A percentile compares a stretch with the other conserved stretches of the same genome.
phyloP scores from a whole-genome alignment of 2,329 filamentous ascomycete genomes.

The Botryotinia convoluta region DNA sequence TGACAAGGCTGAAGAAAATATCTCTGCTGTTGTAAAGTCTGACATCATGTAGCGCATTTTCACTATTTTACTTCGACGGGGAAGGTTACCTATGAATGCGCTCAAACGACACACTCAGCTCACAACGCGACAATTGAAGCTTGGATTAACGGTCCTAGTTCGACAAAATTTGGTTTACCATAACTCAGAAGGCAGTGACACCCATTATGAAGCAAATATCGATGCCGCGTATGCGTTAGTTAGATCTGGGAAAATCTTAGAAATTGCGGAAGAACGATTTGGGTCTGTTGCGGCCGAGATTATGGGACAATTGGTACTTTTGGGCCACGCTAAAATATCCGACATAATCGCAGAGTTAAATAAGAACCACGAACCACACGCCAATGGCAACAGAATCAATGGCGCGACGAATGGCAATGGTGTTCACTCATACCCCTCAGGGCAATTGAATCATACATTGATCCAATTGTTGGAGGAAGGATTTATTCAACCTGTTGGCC shows the following conservation, averaged over 20 bases:
- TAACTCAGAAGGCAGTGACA: constrained; percentile 50
- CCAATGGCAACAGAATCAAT: constrained; percentile 34
- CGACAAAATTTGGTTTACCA: constrained; percentile 86
- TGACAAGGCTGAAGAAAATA: constrained; percentile 21
- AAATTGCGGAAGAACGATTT: constrained; percentile 70
- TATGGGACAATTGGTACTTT: constrained; percentile 69
- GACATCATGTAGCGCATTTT: constrained; percentile 70
- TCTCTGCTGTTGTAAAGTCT: constrained; percentile 25
- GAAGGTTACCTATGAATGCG: constrained; percentile 69
- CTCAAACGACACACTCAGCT: constrained; percentile 72
- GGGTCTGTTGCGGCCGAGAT: constrained; percentile 73
- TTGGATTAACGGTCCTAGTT: constrained; percentile 79
- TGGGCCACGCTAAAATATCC: constrained; percentile 73
- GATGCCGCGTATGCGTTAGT: constrained; percentile 77
- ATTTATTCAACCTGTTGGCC: constrained; percentile 62
- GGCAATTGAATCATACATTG: constrained; percentile 46
- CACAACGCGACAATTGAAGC: constrained; percentile 70
- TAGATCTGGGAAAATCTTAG: constrained; percentile 76
- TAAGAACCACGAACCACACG: constrained; percentile 26
- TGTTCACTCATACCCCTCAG: constrained; percentile 26
- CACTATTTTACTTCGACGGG: constrained; percentile 71
- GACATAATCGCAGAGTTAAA: constrained; percentile 66
- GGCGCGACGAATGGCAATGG: constrained; percentile 25
- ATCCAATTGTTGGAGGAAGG: constrained; percentile 58
- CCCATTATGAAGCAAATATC: constrained; percentile 82